Evolutionary conservation across 2,329 filamentous ascomycete species (phyloP).

Genomic region (Diplodia mutila): DNA sequence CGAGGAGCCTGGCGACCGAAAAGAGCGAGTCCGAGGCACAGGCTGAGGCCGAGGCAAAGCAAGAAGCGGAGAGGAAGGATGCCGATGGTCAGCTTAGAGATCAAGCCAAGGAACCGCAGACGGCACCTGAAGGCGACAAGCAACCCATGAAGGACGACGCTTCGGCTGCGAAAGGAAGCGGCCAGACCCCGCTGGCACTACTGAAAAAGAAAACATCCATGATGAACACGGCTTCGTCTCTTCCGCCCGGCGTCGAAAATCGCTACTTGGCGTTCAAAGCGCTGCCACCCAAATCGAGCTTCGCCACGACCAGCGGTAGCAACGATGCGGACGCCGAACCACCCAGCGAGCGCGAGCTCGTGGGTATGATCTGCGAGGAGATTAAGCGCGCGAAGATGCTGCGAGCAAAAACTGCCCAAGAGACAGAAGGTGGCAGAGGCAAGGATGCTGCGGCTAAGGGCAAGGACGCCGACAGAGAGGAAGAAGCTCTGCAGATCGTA

Average conservation of each 20-base stretch:
- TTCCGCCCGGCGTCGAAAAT: conserved; percentile 28
- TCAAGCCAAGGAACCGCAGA: background rate
- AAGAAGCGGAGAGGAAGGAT: conserved; percentile 31
- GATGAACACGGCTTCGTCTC: conserved; percentile 29
- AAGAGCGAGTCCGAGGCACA: conserved; percentile 54
- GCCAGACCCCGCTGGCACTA: conserved; percentile 4
- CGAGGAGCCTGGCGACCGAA: conserved; percentile 66
- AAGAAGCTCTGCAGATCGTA: conserved; percentile 47
- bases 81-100: conserved; percentile 16
- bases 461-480: conserved; percentile 31
- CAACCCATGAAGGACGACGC: background rate
- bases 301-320: conserved; percentile 31
- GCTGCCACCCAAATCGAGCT: conserved; percentile 53
- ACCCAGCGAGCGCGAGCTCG: conserved; percentile 57
- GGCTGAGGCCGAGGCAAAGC: conserved; percentile 26
- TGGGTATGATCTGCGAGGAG: conserved; percentile 71
- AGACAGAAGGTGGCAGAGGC: conserved; percentile 46
- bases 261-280: conserved; percentile 61
- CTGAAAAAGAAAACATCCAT: conserved; percentile 29
- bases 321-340: conserved; percentile 35
- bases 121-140: background rate
- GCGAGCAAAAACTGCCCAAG: conserved; percentile 43
- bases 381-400: conserved; percentile 67
- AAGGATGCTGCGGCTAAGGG: conserved; percentile 42
- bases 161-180: background rate